phyloP scores from a whole-genome alignment of 257 asterid species.

The Perilla frutescens region DNA sequence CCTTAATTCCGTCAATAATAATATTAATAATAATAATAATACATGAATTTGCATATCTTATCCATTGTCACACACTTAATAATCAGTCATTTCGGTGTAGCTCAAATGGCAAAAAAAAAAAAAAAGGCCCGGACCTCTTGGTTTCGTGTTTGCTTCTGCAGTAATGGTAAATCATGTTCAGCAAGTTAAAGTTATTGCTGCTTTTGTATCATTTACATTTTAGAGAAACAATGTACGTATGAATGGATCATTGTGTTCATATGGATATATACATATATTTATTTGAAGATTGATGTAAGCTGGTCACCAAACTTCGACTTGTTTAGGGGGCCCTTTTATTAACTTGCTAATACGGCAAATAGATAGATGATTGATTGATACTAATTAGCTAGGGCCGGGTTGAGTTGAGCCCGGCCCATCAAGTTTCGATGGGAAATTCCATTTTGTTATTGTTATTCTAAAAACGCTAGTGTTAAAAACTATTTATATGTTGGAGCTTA shows the following conservation, averaged over 20 bases:
- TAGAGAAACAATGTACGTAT: not conserved
- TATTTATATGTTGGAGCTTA: no score
- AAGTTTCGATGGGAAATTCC: no score
- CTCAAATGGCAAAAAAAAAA: not conserved
- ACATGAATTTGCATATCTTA: no score
- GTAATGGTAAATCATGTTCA: not conserved
- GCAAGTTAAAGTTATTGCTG: constrained; percentile 26
- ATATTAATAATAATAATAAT: no score
- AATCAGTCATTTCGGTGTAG: no score
- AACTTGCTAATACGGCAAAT: not conserved
- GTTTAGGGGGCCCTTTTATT: not conserved
- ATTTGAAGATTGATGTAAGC: constrained; percentile 23
- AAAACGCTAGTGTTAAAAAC: no score
- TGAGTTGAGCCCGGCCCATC: no score
- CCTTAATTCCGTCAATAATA: no score
- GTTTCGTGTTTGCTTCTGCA: constrained; percentile 32
- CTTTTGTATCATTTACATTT: constrained; percentile 41
- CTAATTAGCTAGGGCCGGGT: no score
- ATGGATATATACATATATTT: not conserved
- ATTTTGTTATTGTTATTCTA: no score
- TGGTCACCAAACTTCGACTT: constrained; percentile 41
- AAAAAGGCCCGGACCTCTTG: not conserved
- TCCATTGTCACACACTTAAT: no score
- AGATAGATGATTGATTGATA: no score
- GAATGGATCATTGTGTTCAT: not conserved